Evolutionary conservation across 495 filamentous ascomycete genomes (phyloP), one percentile per base, ranked within the genome.

Genomic region (Annulohypoxylon nitens): DNA sequence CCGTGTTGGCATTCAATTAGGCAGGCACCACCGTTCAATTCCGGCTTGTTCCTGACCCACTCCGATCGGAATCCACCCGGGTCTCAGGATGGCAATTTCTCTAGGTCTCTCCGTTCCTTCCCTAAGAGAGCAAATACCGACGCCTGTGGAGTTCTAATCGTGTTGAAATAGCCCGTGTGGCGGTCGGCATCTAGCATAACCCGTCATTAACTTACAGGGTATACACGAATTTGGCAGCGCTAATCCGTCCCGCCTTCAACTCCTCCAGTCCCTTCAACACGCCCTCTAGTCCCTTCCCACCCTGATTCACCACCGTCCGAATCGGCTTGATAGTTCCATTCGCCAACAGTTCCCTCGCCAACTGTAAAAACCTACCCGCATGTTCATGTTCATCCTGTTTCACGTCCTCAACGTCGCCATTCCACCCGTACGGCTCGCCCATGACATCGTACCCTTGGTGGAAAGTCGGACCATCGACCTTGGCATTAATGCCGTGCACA

Each of bases 141-240:
- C 16, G 18, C 9, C 16, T 14, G 18, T 43, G 5, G 12, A 39
- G 3, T 39, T 39, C 36, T 9, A 7, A 39, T 2, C 2, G 8
- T 10, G 2, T 12, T 39, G 36, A 9, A 11, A 39, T 39, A 39
- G 36, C n/a, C n/a, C n/a, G 2, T 11, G 9, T 12, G 8, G 36
- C 11, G 6, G 14, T 2, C 39, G 14, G 11, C 39, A 14, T 14
- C 4, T n/a, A 11, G 14, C 12, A 11, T 1, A 11, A 43, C 39
- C 11, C 12, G n/a, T 18, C 20, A n/a, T 9, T 0, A 4, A 48
- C 20, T 55, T 61, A 75, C 41, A 81, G 36, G 0, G 80, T 83
- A 71, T 83, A 84, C 16, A 83, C 80, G 61, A 83, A 53, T 75
- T 84, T 84, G 1, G 34, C 69, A 0, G 69, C 81, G 25, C 82